Base-by-base conservation (phyloP, 345 rosid species). In the Theobroma cacao region DNA sequence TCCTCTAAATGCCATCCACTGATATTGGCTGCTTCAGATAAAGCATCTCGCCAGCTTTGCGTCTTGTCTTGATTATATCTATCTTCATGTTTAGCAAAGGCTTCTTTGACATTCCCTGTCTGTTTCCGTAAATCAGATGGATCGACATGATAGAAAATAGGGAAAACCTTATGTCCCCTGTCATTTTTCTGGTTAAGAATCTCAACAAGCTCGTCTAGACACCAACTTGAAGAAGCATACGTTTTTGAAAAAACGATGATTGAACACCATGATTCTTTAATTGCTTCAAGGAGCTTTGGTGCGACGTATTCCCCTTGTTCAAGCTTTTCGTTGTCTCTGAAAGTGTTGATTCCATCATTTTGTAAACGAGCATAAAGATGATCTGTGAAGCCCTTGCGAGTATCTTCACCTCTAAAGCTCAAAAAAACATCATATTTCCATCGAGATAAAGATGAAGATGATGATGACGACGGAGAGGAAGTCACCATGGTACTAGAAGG, bases 281-380 rank as follows among this genome's bases (percentile, higher is more conserved):
- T 78, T 0, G 77, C 63, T 38, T 48, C 22, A 18, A 61, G 34
- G 20, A 78, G 77, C 7, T 53, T 50, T 0, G 62, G 45, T 20
- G 71, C 18, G 28, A 78, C 60, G 34, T 31, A 76, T 47, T 72
- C 28, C 7, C 81, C 62, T 15, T 38, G 30, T n/a, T 71, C 20
- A 14, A 78, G 70, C 18, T 18, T 28, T 41, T 24, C 38, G 2
- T 47, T 52, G 52, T 78, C 81, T 13, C 18, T 60, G 43, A 78
- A 78, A 13, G 77, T 71, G 28, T 1, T 1, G 3, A 62, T 58
- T 13, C 61, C 76, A 3, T 10, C 30, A n/a, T n/a, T n/a, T n/a
- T n/a, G n/a, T n/a, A 78, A 72, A 10, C 77, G 77, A n/a, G 59
- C 62, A 1, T 59, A 72, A 5, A 78, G 81, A 78, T 78, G 81